Base-by-base conservation (phyloP, 2,329 filamentous ascomycete genomes). In the Pezicula neosporulosa region DNA sequence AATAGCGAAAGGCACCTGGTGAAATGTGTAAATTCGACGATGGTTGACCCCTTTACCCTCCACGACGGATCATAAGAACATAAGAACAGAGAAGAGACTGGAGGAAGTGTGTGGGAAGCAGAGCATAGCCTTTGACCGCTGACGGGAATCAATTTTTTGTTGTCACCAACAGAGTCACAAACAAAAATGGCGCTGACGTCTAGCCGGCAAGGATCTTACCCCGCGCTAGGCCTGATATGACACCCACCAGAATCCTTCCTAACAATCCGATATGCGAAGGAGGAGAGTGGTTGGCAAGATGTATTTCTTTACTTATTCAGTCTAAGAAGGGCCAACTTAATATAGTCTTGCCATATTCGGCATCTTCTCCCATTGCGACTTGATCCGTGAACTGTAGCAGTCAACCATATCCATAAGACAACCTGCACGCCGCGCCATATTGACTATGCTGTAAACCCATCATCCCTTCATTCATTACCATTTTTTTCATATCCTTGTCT, bases 361-460 rank as follows among this genome's bases (percentile, higher is more conserved):
- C 30, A 33, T 33, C 12, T 19, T 19, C 39, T 42, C 39, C 38
- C 39, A 10, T 19, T 18, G 39, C 39, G 18, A 42, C 18, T 18
- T 24, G 18, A 21, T 18, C 24, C 39, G 39, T 24, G 24, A 19
- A 21, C 39, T 33, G 30, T 33, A 13, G 30, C 12, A 7, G 30
- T 55, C 48, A 49, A 55, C 51, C 57, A 56, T 63, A 64, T 66
- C 61, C 61, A 57, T 60, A 55, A 63, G 50, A 59, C 60, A 63
- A 63, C 59, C 60, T 42, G 56, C 63, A 60, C 63, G 60, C 61
- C 62, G 41, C 54, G 30, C 30, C 30, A 13, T 13, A 55, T 57
- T 52, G 43, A 56, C 59, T 61, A 61, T 63, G 57, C 58, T 63
- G 42, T 53, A 59, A 59, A 60, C 45, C 44, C 24, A 39, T 53